Evolutionary conservation across 345 rosid species (phyloP), one percentile per base, ranked within the genome.

Genomic region (Isatis tinctoria): DNA sequence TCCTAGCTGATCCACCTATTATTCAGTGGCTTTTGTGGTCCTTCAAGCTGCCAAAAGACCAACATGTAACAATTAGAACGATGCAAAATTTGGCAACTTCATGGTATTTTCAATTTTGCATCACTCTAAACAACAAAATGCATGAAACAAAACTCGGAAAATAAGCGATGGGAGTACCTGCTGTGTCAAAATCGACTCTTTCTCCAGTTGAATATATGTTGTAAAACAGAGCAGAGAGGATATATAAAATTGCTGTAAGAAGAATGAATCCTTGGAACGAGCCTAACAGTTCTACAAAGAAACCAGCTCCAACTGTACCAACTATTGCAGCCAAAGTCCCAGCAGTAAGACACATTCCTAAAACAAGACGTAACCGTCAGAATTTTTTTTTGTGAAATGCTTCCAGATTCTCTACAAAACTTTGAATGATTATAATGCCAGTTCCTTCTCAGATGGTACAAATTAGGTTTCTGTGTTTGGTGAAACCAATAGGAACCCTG

Each of bases 291-390:
- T 95, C 97, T 20, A 90, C 97, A 76, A 91, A 95, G 84, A 85
- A 95, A 73, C 97, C 97, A 77, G 92, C 84, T 82, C 99, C 97
- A 68, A 95, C 91, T 8, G 99, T 91, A 61, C 99, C 99, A 67
- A 88, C 51, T 79, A 95, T 91, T 48, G 99, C 99, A 33, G 99
- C 97, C 32, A 83, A 64, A 20, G 97, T 95, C 45, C 97, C 97
- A 5, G 87, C 96, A 35, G 99, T 88, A 65, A 88, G 88, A 56
- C 97, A 83, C 40, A 95, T 74, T 77, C 98, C 98, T 94, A 73
- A n/a, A 74, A 68, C 61, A 82, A 54, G n/a, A 10, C 22, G 4
- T 56, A 40, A 52, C 14, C 1, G 16, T 60, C 61, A 20, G 63
- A 6, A 14, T 39, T 49, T n/a, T n/a, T n/a, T n/a, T 10, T 56